Evolutionary conservation across 2,329 filamentous ascomycete species (phyloP).

Genomic region (Fusarium piperis): DNA sequence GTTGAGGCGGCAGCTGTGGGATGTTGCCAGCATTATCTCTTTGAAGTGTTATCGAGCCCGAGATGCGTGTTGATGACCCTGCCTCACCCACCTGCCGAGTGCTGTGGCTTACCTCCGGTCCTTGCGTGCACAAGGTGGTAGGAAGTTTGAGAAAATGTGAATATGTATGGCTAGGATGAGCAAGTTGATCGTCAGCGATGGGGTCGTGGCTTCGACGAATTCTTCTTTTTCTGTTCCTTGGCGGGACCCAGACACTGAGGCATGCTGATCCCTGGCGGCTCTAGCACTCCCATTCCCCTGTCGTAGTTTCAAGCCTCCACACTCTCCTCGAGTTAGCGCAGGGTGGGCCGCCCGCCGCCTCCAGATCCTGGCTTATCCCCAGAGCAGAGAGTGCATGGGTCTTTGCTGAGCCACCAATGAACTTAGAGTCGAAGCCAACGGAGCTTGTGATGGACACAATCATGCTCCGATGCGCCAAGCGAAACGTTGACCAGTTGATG

Average conservation of each 20-base stretch:
- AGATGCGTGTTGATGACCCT: neutral
- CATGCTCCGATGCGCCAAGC: slow-evolving; percentile 3
- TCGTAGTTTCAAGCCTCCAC: slow-evolving; percentile 21
- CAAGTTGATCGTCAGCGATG: slow-evolving; percentile 22
- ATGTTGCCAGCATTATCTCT: slow-evolving; percentile 1
- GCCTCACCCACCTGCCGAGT: neutral
- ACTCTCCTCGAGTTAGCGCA: slow-evolving; percentile 31
- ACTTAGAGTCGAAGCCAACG: slow-evolving; percentile 3
- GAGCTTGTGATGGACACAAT: slow-evolving; percentile 16
- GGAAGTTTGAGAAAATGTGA: neutral
- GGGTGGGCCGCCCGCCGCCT: slow-evolving; percentile 15
- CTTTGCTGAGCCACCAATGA: slow-evolving; percentile 19
- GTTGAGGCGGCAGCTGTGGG: slow-evolving; percentile 8
- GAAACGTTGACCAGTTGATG: neutral
- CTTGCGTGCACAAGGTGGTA: neutral
- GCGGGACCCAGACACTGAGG: slow-evolving; percentile 30
- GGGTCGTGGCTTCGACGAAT: slow-evolving; percentile 34
- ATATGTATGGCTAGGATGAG: neutral
- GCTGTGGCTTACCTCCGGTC: neutral
- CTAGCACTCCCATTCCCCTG: slow-evolving; percentile 28
- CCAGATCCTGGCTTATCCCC: slow-evolving; percentile 23
- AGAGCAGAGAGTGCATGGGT: slow-evolving; percentile 20
- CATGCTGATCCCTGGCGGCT: slow-evolving; percentile 34
- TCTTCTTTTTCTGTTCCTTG: slow-evolving; percentile 45
- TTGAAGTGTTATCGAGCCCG: neutral